phyloP scores from a whole-genome alignment of 345 rosid genomes.

The Eucalyptus guilfoylei region DNA sequence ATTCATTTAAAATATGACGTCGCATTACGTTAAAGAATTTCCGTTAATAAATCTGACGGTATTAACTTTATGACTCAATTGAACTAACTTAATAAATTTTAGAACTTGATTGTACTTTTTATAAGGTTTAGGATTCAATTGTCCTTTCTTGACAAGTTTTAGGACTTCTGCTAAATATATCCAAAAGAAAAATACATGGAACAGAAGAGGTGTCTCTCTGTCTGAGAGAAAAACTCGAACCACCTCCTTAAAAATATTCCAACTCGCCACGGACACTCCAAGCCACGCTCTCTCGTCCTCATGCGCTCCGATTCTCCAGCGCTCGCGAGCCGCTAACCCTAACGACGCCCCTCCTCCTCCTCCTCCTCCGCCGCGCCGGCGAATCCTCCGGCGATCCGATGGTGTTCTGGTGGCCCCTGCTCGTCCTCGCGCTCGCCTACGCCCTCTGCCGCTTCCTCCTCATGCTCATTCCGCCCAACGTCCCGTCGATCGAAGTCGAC shows the following conservation, averaged over 20 bases:
- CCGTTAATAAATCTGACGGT: too few species aligned
- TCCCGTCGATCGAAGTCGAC: conserved; percentile 93
- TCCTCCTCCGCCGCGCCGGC: not conserved
- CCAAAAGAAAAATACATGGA: fast-evolving
- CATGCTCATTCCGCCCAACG: conserved; percentile 85
- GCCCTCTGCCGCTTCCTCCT: conserved; percentile 81
- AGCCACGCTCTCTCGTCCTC: not conserved
- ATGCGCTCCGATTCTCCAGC: not conserved
- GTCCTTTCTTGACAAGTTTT: too few species aligned
- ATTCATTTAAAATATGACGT: too few species aligned
- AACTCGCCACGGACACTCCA: not conserved
- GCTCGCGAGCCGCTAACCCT: not conserved
- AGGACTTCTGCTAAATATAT: too few species aligned
- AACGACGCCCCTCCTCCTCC: not conserved
- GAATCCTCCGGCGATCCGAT: not conserved
- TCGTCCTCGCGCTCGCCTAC: conserved; percentile 78
- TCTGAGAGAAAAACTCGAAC: not conserved
- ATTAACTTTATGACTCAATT: too few species aligned
- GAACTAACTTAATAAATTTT: too few species aligned
- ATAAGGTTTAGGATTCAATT: too few species aligned
- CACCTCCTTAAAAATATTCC: not conserved
- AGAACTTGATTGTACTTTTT: too few species aligned
- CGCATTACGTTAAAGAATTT: too few species aligned
- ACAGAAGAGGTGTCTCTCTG: too few species aligned
- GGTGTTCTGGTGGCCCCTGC: conserved; percentile 86